Percentiles rank a stretch among this genome's conserved stretches.
Evolutionary conservation across 169 alveolate genomes (phyloP).

Genomic region (Plasmodium yoelii): DNA sequence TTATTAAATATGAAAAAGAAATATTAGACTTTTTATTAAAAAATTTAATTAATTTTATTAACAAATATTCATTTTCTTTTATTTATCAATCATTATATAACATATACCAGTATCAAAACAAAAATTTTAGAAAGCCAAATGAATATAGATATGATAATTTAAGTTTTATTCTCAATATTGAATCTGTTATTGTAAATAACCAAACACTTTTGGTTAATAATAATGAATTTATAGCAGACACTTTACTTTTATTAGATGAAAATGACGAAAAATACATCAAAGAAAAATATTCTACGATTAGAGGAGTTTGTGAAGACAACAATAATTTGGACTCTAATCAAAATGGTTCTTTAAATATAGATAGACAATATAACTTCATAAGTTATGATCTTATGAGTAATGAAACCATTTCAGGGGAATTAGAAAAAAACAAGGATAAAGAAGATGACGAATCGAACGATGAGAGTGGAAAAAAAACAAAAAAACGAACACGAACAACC

Average conservation of each 20-base stretch:
- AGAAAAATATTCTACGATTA: conserved; percentile 9
- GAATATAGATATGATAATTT: conserved; percentile 20
- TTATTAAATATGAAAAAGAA: conserved; percentile 62
- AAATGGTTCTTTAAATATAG: not conserved
- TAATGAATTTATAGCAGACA: conserved; percentile 30
- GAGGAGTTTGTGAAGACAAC: not conserved
- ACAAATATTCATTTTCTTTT: conserved; percentile 35
- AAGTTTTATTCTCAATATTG: conserved; percentile 29
- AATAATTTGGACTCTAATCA: not conserved
- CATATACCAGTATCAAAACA: conserved; percentile 57
- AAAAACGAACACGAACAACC: not conserved
- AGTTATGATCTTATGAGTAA: not conserved
- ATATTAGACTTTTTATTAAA: conserved; percentile 63
- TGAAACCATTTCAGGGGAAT: not conserved
- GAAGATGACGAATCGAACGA: not conserved
- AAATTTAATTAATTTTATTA: conserved; percentile 72
- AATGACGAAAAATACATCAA: conserved; percentile 62
- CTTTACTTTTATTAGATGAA: conserved; percentile 25
- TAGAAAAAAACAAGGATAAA: not conserved
- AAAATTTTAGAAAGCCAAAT: conserved; percentile 12
- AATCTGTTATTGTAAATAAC: not conserved
- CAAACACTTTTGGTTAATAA: conserved; percentile 30
- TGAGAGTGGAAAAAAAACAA: no score
- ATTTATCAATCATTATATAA: conserved; percentile 66
- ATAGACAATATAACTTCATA: not conserved